Percentiles rank a stretch among this genome's conserved stretches.
These are phyloP conservation scores for Epipyxis sp. DNA, from an alignment of 108 stramenopile species.

Conservation along the genomic window DNA sequence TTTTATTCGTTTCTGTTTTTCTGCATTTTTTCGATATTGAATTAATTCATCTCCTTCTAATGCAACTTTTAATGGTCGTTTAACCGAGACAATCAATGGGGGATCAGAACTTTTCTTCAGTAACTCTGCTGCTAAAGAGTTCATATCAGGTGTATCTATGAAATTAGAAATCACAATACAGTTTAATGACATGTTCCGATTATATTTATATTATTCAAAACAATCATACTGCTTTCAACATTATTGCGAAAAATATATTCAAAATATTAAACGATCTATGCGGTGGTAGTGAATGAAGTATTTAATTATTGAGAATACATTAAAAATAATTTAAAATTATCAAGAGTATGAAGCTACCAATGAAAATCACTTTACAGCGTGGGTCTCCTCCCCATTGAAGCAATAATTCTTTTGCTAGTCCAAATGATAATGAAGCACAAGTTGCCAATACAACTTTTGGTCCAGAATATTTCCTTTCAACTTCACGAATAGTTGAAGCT, in stretches of 20 bases:
- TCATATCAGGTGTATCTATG: not conserved
- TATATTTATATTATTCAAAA: too few relatives aligned
- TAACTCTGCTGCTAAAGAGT: not conserved
- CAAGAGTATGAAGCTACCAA: too few relatives aligned
- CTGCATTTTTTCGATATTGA: not conserved
- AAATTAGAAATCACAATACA: too few relatives aligned
- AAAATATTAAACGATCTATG: too few relatives aligned
- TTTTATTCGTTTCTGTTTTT: not conserved
- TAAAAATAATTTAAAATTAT: too few relatives aligned
- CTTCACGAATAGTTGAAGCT: not conserved
- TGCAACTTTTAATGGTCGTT: not conserved
- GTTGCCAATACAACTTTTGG: conserved; percentile 31
- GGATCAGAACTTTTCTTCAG: not conserved
- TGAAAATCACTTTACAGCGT: conserved; percentile 17
- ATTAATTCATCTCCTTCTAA: conserved; percentile 4
- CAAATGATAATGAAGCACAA: not conserved
- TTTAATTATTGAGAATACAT: too few relatives aligned
- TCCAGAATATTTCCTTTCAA: not conserved
- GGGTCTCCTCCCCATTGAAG: conserved; percentile 33
- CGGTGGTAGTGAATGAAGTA: too few relatives aligned
- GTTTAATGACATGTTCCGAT: too few relatives aligned
- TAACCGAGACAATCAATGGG: conserved; percentile 4
- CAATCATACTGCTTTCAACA: too few relatives aligned
- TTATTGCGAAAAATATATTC: too few relatives aligned
- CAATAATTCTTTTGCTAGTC: conserved; percentile 16